Conservation (phyloP, 2,329 filamentous ascomycete genomes). For the Alternaria solani region DNA sequence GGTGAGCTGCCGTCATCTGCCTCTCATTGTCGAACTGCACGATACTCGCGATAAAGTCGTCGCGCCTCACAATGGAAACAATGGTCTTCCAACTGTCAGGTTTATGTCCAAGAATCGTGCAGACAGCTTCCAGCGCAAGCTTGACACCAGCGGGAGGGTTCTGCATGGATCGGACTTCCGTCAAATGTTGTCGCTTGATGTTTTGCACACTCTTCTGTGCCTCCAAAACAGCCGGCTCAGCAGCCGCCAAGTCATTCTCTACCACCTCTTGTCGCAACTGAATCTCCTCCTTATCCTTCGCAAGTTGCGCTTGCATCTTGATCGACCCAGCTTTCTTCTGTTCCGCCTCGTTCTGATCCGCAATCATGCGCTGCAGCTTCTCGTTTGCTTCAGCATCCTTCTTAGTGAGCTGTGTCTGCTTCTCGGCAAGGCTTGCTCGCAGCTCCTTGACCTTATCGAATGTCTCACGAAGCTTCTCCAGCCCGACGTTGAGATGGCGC, state of each 20-base stretch:
- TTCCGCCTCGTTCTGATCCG: conserved; percentile 93
- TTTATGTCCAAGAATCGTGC: conserved; percentile 90
- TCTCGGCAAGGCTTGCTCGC: conserved; percentile 87
- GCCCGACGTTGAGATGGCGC: conserved; percentile 94
- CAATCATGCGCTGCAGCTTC: conserved; percentile 96
- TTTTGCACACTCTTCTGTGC: conserved; percentile 97
- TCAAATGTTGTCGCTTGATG: conserved; percentile 97
- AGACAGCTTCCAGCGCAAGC: conserved; percentile 94
- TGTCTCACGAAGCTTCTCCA: conserved; percentile 96
- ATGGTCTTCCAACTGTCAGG: conserved; percentile 91
- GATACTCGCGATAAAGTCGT: conserved; percentile 98
- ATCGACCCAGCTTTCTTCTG: conserved; percentile 87
- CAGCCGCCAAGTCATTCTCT: conserved; percentile 83
- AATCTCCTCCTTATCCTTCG: conserved; percentile 89
- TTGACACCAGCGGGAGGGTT: conserved; percentile 91
- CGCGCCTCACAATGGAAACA: conserved; percentile 84
- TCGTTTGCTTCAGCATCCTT: conserved; percentile 97
- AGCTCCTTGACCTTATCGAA: conserved; percentile 97
- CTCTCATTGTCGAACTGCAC: conserved; percentile 95
- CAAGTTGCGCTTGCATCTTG: conserved; percentile 85
- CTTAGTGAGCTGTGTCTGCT: conserved; percentile 89
- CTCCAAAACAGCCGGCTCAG: conserved; percentile 91
- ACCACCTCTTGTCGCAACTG: conserved; percentile 84
- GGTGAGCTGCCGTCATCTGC: conserved; percentile 85
- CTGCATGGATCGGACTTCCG: conserved; percentile 96